phyloP scores from a whole-genome alignment of 148 eudicot genomes.

The Rheum nobile region DNA sequence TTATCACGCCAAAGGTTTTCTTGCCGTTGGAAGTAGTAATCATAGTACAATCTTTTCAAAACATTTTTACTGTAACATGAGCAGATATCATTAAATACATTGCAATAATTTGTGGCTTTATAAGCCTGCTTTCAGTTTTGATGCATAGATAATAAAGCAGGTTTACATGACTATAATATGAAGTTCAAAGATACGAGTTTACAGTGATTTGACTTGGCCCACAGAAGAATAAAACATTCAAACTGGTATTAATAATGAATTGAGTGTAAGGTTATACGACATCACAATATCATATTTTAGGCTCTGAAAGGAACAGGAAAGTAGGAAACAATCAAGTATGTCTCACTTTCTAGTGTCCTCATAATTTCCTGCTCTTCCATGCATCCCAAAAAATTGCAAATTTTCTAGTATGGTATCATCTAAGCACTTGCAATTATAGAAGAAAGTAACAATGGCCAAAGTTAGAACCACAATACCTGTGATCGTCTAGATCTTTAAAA shows the following conservation, averaged over 20 bases:
- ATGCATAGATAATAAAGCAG: not conserved
- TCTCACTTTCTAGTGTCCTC: no score
- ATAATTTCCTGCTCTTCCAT: not conserved
- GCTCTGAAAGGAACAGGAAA: not conserved
- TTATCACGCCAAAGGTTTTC: constrained; percentile 87
- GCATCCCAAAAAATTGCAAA: not conserved
- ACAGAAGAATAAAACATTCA: not conserved
- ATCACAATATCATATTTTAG: not conserved
- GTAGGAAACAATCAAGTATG: no score
- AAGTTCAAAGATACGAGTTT: not conserved
- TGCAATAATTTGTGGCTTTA: not conserved
- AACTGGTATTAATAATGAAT: not conserved
- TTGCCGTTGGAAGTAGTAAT: constrained; percentile 97
- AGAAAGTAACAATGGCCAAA: not conserved
- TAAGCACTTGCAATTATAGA: not conserved
- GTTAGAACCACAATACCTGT: constrained; percentile 39
- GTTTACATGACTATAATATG: not conserved
- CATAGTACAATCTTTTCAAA: constrained; percentile 70
- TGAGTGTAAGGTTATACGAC: not conserved
- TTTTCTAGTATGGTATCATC: not conserved
- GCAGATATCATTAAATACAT: not conserved
- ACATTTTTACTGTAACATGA: constrained; percentile 68
- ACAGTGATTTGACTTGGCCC: not conserved
- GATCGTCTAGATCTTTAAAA: constrained; percentile 72
- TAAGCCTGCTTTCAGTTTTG: not conserved